Percentiles rank a stretch among this genome's conserved stretches.
These are phyloP conservation scores for Fraxinus nigra DNA, from an alignment of 305 asterid species.

Conservation along the genomic window DNA sequence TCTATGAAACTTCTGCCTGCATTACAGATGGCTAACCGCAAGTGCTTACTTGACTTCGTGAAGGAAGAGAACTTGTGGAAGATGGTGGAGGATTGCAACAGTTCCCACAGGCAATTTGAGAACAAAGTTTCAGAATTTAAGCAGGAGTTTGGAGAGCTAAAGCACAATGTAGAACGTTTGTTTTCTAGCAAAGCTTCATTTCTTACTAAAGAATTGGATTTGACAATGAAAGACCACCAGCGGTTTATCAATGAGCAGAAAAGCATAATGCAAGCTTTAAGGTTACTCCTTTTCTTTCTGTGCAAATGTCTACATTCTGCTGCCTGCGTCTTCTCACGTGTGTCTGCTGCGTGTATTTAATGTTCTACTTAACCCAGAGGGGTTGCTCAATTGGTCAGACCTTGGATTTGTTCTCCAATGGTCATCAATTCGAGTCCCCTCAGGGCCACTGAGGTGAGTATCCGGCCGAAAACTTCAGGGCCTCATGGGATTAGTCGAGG, in stretches of 20 bases:
- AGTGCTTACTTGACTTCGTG: slow-evolving; percentile 78
- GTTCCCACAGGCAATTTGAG: slow-evolving; percentile 88
- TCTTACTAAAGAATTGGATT: slow-evolving; percentile 65
- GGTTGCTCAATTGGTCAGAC: no score
- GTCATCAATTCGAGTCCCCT: no score
- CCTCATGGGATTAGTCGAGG: no score
- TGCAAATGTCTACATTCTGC: background rate
- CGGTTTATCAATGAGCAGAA: slow-evolving; percentile 67
- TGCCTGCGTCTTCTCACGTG: background rate
- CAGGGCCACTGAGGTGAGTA: no score
- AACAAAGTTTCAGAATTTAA: slow-evolving; percentile 80
- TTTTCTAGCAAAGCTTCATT: slow-evolving; percentile 68
- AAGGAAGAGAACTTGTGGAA: slow-evolving; percentile 80
- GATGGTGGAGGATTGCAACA: slow-evolving; percentile 72
- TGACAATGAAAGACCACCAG: slow-evolving; percentile 65
- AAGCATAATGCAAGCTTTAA: slow-evolving; percentile 89
- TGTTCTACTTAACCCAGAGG: background rate
- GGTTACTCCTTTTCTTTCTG: slow-evolving; percentile 46
- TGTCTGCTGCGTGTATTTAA: background rate
- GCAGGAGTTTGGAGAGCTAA: slow-evolving; percentile 83
- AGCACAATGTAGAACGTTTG: slow-evolving; percentile 64
- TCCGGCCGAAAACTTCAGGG: no score
- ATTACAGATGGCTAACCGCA: slow-evolving; percentile 56
- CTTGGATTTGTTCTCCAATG: no score
- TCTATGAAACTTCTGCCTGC: slow-evolving; percentile 64